These are phyloP conservation scores for Stropharia rugosoannulata DNA, from an alignment of 768 basidiomycete genomes.

Conservation along the genomic window DNA sequence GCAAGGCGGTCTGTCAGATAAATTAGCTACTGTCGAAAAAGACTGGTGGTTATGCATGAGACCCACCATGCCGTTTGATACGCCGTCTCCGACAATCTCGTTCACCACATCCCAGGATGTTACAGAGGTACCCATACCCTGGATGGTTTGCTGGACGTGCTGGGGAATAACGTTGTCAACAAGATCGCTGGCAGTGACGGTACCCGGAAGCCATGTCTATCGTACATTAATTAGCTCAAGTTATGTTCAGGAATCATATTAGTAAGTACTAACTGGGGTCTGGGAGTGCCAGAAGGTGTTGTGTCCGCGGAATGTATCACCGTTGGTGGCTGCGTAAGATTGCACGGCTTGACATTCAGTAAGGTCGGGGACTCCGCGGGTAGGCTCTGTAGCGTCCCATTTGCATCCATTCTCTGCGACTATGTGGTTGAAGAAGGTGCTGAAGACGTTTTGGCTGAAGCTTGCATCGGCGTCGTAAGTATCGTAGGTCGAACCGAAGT, in stretches of 20 bases:
- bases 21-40: background rate
- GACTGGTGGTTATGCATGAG: background rate
- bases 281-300: slow-evolving; percentile 17
- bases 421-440: slow-evolving; percentile 15
- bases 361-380: slow-evolving; percentile 8
- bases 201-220: slow-evolving; percentile 14
- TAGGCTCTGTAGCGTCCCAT: slow-evolving; percentile 15
- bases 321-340: slow-evolving; percentile 6
- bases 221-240: background rate
- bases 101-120: slow-evolving; percentile 16
- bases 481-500: slow-evolving; percentile 14
- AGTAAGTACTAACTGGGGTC: slow-evolving; percentile 6
- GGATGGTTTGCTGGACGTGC: slow-evolving; percentile 15
- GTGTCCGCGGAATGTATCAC: slow-evolving; percentile 12
- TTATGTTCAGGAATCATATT: background rate
- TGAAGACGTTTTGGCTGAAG: slow-evolving; percentile 12
- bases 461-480: slow-evolving; percentile 13
- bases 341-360: slow-evolving; percentile 12
- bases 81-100: slow-evolving; percentile 14
- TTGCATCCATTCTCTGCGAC: slow-evolving; percentile 16
- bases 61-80: slow-evolving; percentile 15
- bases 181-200: slow-evolving; percentile 12
- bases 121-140: slow-evolving; percentile 12
- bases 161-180: slow-evolving; percentile 16
- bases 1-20: slow-evolving; percentile 7